Base-by-base conservation (phyloP, 805 yeast genomes). In the Ogataea kodamae region DNA sequence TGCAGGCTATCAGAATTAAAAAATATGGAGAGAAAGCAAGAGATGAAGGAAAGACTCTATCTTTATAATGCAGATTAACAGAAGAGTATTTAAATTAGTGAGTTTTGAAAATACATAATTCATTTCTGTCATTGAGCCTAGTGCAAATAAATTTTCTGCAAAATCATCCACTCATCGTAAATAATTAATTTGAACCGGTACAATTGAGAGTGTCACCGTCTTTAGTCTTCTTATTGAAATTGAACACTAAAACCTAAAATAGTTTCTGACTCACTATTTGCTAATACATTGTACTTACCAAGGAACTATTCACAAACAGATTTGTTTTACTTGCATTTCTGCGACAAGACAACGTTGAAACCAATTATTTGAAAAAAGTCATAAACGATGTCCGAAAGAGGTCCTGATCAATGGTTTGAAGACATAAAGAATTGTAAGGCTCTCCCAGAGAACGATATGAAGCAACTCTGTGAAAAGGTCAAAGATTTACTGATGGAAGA, bases 1-100 rank as follows among this genome's bases (percentile, higher is more conserved):
- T 92, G 52, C 97, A 92, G 73, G 86, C 97, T 44, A 92, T 92
- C 65, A 87, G 98, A 75, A 85, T 90, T 63, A 92, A 92, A 76
- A 92, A 92, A 70, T 92, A 86, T 64, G 98, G 98, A 64, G 94
- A 88, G 68, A 75, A 92, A 56, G 95, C 88, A 62, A 81, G 85
- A 68, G 89, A 80, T 62, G 79, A 78, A 53, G 84, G 84, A 41
- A 74, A 70, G 20, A 57, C 64, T 28, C 68, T 74, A 52, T 39
- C 64, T 38, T 67, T 74, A 52, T 74, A 67, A 25, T n/a, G n/a
- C n/a, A 11, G 4, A 8, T 11, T 19, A 19, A n/a, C n/a, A n/a
- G n/a, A n/a, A n/a, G n/a, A n/a, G n/a, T n/a, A n/a, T n/a, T n/a
- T n/a, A n/a, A n/a, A n/a, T n/a, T n/a, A n/a, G n/a, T n/a, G n/a